Base-by-base conservation (phyloP, 768 basidiomycete species). In the Leccinum subtestaceum region DNA sequence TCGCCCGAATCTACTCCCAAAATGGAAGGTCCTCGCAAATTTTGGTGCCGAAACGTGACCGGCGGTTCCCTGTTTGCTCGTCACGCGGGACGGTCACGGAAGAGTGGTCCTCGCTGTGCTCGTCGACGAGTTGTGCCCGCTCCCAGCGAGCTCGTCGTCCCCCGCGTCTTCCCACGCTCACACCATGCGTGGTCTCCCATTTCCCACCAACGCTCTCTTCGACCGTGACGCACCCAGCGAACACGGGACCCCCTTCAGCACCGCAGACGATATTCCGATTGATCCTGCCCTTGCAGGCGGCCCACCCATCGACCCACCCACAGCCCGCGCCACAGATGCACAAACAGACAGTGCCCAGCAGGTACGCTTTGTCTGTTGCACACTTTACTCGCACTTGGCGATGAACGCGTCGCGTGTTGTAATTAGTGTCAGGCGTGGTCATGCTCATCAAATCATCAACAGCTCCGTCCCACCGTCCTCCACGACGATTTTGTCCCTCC, bases 331-430 rank as follows among this genome's bases (percentile, higher is more conserved):
- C 56, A 61, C 59, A 50, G 65, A 68, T 32, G 52, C 57, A 13
- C 58, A 52, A 8, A 23, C 61, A 55, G 51, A 59, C 21, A 50
- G 60, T 43, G 57, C 53, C 29, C 65, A 68, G 27, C 73, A 77
- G 69, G 83, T 83, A 62, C 71, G 83, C 75, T 34, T 56, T 47
- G 46, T 56, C 63, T 60, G 59, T 62, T 60, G n/a, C 63, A 58
- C 57, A 61, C 60, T 63, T 62, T 56, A 34, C 61, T 48, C 59
- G 57, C 57, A 34, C 57, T 62, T 60, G 58, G 67, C 73, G 74
- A 62, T 67, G 62, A 74, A 83, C 87, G 87, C 87, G 88, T 87
- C 88, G 87, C 86, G 87, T 84, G 83, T 78, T 76, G 75, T 70
- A 75, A 70, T 72, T 72, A 74, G 58, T 66, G 54, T 70, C 61